These are phyloP conservation scores for Ascochyta lentis DNA, from an alignment of 2,329 filamentous ascomycete species.

Conservation along the genomic window DNA sequence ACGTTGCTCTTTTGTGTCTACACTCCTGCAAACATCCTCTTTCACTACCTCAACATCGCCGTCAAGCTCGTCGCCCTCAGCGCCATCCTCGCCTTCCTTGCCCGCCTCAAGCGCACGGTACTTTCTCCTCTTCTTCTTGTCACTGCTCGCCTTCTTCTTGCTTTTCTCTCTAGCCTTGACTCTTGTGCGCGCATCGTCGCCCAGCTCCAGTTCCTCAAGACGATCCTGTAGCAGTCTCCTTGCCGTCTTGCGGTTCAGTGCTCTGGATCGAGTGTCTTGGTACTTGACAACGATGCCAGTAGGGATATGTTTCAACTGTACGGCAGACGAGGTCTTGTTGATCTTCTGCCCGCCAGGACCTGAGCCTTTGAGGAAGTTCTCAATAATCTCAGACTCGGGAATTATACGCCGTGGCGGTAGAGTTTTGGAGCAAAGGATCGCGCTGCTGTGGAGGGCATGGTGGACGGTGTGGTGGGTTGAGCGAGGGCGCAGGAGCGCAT, in stretches of 20 bases:
- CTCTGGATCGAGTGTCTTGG: constrained; percentile 85
- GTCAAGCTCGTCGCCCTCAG: constrained; percentile 58
- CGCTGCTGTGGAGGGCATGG: constrained; percentile 11
- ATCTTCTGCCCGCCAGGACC: constrained; percentile 97
- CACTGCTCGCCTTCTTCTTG: constrained; percentile 75
- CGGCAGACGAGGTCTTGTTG: constrained; percentile 96
- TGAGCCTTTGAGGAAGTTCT: constrained; percentile 86
- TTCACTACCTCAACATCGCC: constrained; percentile 15
- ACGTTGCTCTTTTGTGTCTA: not conserved
- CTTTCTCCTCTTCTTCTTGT: constrained; percentile 84
- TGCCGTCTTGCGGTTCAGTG: constrained; percentile 87
- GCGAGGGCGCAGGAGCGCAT: constrained; percentile 21
- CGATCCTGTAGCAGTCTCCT: constrained; percentile 76
- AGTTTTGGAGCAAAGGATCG: constrained; percentile 25
- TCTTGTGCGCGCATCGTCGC: constrained; percentile 69
- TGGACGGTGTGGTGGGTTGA: constrained; percentile 19
- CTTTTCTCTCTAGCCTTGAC: constrained; percentile 69
- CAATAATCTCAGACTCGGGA: constrained; percentile 78
- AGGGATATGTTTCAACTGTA: constrained; percentile 88
- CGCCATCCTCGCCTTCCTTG: constrained; percentile 59
- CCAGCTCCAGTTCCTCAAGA: constrained; percentile 77
- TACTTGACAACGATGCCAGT: constrained; percentile 94
- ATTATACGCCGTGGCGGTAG: constrained; percentile 76
- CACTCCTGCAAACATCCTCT: not conserved
- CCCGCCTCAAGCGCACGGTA: constrained; percentile 54